Conservation (phyloP, 75 land plant genomes). For the Cryptomeria japonica region DNA sequence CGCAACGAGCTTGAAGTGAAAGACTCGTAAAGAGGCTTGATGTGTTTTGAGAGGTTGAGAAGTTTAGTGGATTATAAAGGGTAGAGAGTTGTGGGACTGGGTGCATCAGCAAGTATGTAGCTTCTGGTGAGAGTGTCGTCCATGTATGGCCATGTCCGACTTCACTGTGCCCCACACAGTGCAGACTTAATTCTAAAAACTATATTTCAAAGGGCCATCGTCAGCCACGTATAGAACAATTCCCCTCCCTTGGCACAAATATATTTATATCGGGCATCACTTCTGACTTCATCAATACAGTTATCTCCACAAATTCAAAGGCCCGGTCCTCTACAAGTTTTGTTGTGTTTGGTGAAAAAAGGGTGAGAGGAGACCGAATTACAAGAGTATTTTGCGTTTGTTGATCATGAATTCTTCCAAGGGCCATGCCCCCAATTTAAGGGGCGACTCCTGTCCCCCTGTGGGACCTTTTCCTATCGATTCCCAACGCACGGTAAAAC, state of each 20-base stretch:
- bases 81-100: not conserved
- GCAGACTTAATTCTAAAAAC: not conserved
- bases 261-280: not conserved
- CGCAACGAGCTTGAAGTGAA: not conserved
- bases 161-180: constrained; percentile 4
- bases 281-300: constrained; percentile 6
- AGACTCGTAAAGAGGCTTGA: too few relatives aligned
- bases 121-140: not conserved
- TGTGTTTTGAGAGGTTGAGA: too few relatives aligned
- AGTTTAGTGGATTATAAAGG: not conserved
- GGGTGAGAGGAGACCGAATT: not conserved
- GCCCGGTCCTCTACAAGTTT: not conserved
- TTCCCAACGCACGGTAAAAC: not conserved
- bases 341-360: not conserved
- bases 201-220: not conserved
- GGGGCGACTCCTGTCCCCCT: constrained; percentile 1
- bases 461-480: not conserved
- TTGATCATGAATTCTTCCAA: not conserved
- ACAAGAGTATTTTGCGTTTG: too few relatives aligned
- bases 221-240: constrained; percentile 3
- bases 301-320: not conserved
- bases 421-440: not conserved
- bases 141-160: not conserved
- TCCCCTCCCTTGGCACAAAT: not conserved
- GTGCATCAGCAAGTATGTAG: not conserved